Evolutionary conservation across 108 stramenopile species (phyloP), one percentile per base, ranked within the genome.

Genomic region (Cyclostephanos tholiformis): DNA sequence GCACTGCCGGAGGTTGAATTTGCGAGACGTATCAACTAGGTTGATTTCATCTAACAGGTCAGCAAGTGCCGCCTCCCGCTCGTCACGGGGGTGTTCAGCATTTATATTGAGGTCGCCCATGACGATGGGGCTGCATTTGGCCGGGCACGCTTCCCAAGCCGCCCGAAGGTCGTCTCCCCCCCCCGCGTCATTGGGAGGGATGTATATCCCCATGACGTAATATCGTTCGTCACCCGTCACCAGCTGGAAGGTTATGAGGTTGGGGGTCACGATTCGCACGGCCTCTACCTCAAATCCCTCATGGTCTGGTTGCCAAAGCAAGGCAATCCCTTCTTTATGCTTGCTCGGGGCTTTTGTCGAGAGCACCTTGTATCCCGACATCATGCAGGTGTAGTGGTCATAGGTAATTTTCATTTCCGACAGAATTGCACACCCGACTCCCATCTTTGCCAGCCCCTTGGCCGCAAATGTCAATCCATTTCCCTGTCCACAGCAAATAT

Each of bases 231-330:
- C 20, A 17, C 50, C 20, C 50, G 50, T 51, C 19, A 51, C 50
- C 50, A 51, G 17, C 9, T 51, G 50, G 50, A 51, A 51, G 20
- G 50, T 20, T 20, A 51, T 17, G 20, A 51, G 19, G 20, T 51
- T 51, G 10, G 50, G 50, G 19, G 19, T 20, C 50, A 17, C 17
- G 17, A 51, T 9, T 20, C 20, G 4, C 50, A 4, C 19, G 19
- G 17, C 50, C 50, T 20, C 50, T 20, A 51, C 50, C 50, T 51
- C 50, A 51, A 51, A n/a, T n/a, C n/a, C n/a, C n/a, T n/a, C n/a
- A n/a, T n/a, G n/a, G n/a, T n/a, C n/a, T n/a, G n/a, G n/a, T n/a
- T n/a, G n/a, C n/a, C n/a, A n/a, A n/a, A n/a, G n/a, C n/a, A n/a
- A n/a, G n/a, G n/a, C n/a, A n/a, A 51, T 36, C 36, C 53, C 53